Conservation (phyloP, 2,329 filamentous ascomycete genomes). For the Intubia oerlemansii region DNA sequence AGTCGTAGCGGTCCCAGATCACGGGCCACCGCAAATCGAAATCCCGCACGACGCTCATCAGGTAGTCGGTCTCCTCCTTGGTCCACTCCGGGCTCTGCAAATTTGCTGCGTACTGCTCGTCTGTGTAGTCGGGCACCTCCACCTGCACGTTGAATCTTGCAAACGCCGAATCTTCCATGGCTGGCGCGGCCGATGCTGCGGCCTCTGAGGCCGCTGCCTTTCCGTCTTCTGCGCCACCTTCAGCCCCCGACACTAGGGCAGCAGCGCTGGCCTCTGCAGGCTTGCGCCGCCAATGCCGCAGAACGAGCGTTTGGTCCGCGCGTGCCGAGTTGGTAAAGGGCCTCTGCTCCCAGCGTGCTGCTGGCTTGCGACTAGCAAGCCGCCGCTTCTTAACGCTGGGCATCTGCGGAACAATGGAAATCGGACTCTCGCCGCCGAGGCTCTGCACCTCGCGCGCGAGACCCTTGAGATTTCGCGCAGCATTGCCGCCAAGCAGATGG, state of each 20-base stretch:
- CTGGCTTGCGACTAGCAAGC: conserved; percentile 31
- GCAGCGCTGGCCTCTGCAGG: not conserved
- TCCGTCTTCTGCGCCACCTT: not conserved
- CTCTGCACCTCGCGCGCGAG: conserved; percentile 45
- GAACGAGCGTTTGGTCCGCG: conserved; percentile 38
- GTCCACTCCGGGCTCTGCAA: conserved; percentile 64
- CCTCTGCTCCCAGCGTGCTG: conserved; percentile 41
- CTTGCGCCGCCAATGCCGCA: conserved; percentile 58
- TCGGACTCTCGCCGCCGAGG: conserved; percentile 43
- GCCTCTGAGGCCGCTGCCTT: no score
- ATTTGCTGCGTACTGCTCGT: conserved; percentile 65
- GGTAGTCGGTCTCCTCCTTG: conserved; percentile 81
- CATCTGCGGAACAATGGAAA: conserved; percentile 41
- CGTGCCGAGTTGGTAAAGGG: conserved; percentile 64
- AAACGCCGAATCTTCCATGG: conserved; percentile 41
- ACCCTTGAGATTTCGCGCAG: conserved; percentile 33
- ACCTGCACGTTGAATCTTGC: conserved; percentile 76
- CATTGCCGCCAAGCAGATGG: conserved; percentile 13
- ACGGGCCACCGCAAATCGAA: conserved; percentile 81
- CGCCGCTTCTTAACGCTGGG: conserved; percentile 31
- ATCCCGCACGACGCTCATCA: conserved; percentile 52
- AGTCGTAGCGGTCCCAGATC: conserved; percentile 86
- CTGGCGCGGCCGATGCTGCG: not conserved
- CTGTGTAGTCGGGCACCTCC: conserved; percentile 59
- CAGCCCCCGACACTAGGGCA: no score